Conservation (phyloP, 1,284 basidiomycete species). For the Pholiota adiposa region DNA sequence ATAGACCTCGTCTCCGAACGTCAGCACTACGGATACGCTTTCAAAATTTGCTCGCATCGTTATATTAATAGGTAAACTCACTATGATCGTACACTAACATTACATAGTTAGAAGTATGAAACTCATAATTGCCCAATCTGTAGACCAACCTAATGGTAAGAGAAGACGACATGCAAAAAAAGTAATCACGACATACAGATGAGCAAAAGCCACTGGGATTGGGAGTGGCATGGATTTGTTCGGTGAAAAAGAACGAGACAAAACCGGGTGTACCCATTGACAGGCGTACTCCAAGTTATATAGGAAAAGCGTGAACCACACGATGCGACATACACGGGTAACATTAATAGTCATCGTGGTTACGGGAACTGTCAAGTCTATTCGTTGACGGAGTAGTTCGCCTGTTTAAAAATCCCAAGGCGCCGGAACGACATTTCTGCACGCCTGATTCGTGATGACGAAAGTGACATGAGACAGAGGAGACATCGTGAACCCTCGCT, state of each 20-base stretch:
- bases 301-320: conserved; percentile 1
- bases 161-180: not conserved
- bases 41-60: not conserved
- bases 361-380: not conserved
- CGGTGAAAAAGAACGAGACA: not conserved
- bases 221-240: conserved; percentile 17
- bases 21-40: conserved; percentile 20
- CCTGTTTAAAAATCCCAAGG: not conserved
- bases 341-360: not conserved
- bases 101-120: conserved; percentile 26
- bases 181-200: conserved; percentile 15
- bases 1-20: conserved; percentile 25
- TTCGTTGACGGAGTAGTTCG: not conserved
- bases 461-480: not conserved
- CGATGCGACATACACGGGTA: not conserved
- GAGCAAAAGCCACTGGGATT: conserved; percentile 23
- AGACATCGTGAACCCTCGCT: not conserved
- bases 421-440: not conserved
- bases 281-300: conserved; percentile 7
- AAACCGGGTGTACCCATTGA: not conserved
- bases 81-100: conserved; percentile 19
- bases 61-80: conserved; percentile 3
- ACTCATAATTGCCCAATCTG: conserved; percentile 26
- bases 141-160: not conserved
- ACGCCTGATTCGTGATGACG: not conserved